Percentiles rank a stretch among this genome's conserved stretches.
These are phyloP conservation scores for Penicillium griseofulvum DNA, from an alignment of 2,329 filamentous ascomycete species.

Conservation along the genomic window DNA sequence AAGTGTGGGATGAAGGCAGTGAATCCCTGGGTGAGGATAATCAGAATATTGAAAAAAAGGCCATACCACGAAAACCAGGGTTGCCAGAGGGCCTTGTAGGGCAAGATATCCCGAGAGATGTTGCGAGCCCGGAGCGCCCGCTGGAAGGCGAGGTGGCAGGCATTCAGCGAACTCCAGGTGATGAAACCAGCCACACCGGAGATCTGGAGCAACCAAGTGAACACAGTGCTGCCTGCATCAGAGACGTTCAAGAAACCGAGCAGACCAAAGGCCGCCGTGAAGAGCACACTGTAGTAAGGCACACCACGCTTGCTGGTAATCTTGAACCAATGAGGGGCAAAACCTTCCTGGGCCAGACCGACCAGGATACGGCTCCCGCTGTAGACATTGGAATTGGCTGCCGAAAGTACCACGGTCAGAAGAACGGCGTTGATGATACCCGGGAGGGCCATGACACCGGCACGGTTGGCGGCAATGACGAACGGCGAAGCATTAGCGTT, in stretches of 20 bases:
- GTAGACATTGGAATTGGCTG: slow-evolving; percentile 43
- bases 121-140: slow-evolving; percentile 55
- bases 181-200: slow-evolving; percentile 36
- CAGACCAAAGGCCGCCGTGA: slow-evolving; percentile 54
- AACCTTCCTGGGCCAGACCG: slow-evolving; percentile 55
- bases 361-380: slow-evolving; percentile 64
- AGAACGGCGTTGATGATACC: slow-evolving; percentile 42
- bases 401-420: slow-evolving; percentile 42
- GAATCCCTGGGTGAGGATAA: slow-evolving; percentile 67
- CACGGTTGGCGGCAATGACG: slow-evolving; percentile 42
- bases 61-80: slow-evolving; percentile 65
- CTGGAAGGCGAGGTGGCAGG: slow-evolving; percentile 65
- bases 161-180: slow-evolving; percentile 36
- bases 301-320: slow-evolving; percentile 43
- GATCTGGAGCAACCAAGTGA: slow-evolving; percentile 44
- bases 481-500: slow-evolving; percentile 37
- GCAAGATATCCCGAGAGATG: slow-evolving; percentile 59
- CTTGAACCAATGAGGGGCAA: slow-evolving; percentile 44
- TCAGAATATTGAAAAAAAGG: slow-evolving; percentile 62
- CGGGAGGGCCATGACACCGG: slow-evolving; percentile 35
- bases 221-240: slow-evolving; percentile 58
- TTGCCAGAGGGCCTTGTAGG: slow-evolving; percentile 61
- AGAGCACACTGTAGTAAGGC: slow-evolving; percentile 43
- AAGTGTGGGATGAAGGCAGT: slow-evolving; percentile 62
- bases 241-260: slow-evolving; percentile 69